Evolutionary conservation across 2,329 filamentous ascomycete genomes (phyloP).

Genomic region (Didymella sp.): DNA sequence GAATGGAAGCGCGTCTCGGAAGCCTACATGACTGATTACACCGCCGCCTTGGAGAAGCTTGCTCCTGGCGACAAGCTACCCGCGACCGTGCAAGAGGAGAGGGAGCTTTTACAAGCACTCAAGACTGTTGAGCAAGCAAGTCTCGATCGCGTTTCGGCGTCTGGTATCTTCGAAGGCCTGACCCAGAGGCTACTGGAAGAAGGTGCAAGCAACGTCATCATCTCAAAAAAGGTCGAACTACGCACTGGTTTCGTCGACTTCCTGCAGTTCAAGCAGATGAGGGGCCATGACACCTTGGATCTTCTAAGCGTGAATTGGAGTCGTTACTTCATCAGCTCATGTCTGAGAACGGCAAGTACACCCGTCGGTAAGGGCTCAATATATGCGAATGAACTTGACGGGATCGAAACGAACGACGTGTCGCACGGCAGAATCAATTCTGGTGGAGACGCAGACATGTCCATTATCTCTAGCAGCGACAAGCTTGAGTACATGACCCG

Average conservation of each 20-base stretch:
- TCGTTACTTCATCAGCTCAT: constrained; percentile 49
- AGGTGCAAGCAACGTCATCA: constrained; percentile 38
- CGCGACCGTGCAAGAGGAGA: constrained; percentile 46
- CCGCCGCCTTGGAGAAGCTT: constrained; percentile 38
- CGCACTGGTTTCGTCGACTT: constrained; percentile 49
- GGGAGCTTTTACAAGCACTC: constrained; percentile 48
- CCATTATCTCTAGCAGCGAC: constrained; percentile 49
- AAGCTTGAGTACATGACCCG: constrained; percentile 46
- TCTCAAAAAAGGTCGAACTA: constrained; percentile 42
- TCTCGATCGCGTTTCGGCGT: constrained; percentile 49
- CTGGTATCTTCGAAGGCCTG: constrained; percentile 51
- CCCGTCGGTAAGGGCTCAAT: constrained; percentile 9
- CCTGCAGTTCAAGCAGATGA: constrained; percentile 29
- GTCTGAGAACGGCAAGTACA: constrained; percentile 24
- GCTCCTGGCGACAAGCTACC: constrained; percentile 36
- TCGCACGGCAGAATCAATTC: constrained; percentile 32
- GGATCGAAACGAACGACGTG: constrained; percentile 13
- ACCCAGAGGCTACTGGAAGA: constrained; percentile 39
- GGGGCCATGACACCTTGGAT: constrained; percentile 25
- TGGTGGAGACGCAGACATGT: constrained; percentile 21
- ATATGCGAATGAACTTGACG: constrained; percentile 36
- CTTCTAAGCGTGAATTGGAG: constrained; percentile 60
- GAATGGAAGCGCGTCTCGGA: constrained; percentile 51
- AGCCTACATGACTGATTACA: constrained; percentile 53
- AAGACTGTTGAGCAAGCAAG: constrained; percentile 51